Base-by-base conservation (phyloP, 805 yeast species). In the Candida argentea region DNA sequence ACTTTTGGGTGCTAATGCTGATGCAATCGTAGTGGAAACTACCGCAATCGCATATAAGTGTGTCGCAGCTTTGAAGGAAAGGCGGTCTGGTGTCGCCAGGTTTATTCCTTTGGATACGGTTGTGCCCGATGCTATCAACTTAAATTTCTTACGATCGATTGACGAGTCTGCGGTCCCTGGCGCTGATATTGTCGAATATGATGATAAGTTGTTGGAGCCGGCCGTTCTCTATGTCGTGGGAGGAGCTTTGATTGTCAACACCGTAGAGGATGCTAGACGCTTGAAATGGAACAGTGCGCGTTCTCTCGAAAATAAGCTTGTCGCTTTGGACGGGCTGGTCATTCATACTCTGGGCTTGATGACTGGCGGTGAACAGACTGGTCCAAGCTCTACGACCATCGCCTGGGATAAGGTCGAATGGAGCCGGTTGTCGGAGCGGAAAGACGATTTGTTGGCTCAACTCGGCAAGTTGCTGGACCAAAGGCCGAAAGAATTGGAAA, bases 101-200 rank as follows among this genome's bases (percentile, higher is more conserved):
- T 87, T 91, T 43, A 79, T 91, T 34, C 97, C 98, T 0, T 56
- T 91, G 28, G 91, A 86, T 43, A 67, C 86, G 2, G 76, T 91
- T 18, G 38, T 44, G 10, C 69, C 63, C 6, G 71, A 73, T 2
- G 65, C 57, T 20, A 61, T 76, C 4, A 62, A 76, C 26, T 67
- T 70, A 28, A 59, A 70, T 14, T 58, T 65, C 27, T 52, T 80
- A 17, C 61, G 93, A 39, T 60, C 68, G 18, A 40, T 75, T 14
- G 65, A 67, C 27, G 59, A 57, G 5, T 55, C 55, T 7, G 81
- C 77, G 2, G 65, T 76, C 29, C 84, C 94, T n/a, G 69, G 74
- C 3, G 46, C 72, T 31, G 96, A 91, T 50, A 68, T 82, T 14
- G 67, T 84, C 12, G 76, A 76, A 13, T 83, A 68, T 44, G 61